Evolutionary conservation across 257 asterid genomes (phyloP), one percentile per base, ranked within the genome.

Genomic region (Coffea eugenioides): DNA sequence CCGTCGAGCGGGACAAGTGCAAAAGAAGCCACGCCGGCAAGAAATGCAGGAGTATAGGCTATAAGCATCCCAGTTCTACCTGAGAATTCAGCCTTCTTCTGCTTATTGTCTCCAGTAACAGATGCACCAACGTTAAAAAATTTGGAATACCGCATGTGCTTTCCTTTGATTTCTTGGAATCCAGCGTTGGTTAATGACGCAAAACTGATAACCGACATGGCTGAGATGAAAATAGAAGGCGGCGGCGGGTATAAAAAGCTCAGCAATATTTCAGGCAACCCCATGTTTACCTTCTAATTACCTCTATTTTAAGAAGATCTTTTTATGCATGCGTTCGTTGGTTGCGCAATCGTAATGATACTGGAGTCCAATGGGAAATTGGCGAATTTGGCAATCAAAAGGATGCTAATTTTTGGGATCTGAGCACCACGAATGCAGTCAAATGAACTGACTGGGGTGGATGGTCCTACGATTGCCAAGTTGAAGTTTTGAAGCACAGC

Each of bases 61-160:
- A 87, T 0, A 5, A 92, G 75, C 97, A 94, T 90, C 21, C 98
- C 98, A 3, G 15, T 83, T 85, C 81, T 90, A 49, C 97, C 85
- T 0, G 90, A 78, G 48, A 94, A 45, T 77, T 67, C 73, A 0
- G 82, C 74, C 78, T 82, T 14, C 57, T 51, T 51, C 59, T 52
- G 62, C 3, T 25, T 10, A 49, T 49, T 11, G 11, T 67, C 61
- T 6, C 6, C 31, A 0, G 46, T 23, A 39, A 87, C 71, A 21
- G 75, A 77, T 18, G 88, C 73, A 27, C 86, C 86, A 65, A 77
- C 75, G 48, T 80, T 90, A 83, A 83, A 88, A 81, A 94, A 91
- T 82, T 94, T 94, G 72, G 98, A 92, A 80, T 94, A 94, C 68
- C 86, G 89, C 79, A 94, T 89, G 80, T 90, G 86, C 62, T 88